Evolutionary conservation across 1,139 yeast species (phyloP), one percentile per base, ranked within the genome.

Genomic region (Meyerozyma sp.): DNA sequence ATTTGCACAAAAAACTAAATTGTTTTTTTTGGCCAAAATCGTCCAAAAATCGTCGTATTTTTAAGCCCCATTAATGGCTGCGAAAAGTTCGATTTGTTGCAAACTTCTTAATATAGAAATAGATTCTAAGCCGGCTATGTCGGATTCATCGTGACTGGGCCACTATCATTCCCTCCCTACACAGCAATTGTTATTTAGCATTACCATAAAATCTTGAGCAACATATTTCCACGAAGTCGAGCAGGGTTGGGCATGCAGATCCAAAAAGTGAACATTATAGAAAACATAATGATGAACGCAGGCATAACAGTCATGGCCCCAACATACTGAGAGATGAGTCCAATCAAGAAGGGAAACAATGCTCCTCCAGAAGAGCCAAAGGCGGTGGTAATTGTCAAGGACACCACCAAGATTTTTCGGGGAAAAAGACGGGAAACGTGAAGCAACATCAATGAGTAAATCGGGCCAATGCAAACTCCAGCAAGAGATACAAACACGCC

Each of bases 321-420:
- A 2, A 60, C 63, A 42, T 52, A 62, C 53, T 79, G 75, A n/a
- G 81, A 70, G 25, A 77, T 60, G 45, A 79, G 59, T 32, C 84
- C 84, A 26, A 77, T 73, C 18, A 79, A 43, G 49, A 80, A 79
- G n/a, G 84, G 84, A 49, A 79, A 70, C 3, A 78, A 52, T 2
- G 84, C 82, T 1, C 84, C 84, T 8, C 84, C 84, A 26, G 79
- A 70, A 2, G 81, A 72, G 1, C 84, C 84, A 59, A 79, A 77
- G 0, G 84, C 83, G 0, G 83, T 75, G 53, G 70, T 70, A 32
- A 80, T 70, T 1, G 83, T 78, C 45, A 79, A 56, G 0, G 81
- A 68, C 35, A 77, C 70, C 36, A 76, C 74, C 49, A 75, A 80
- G 43, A 78, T 77, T 54, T 73, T 77, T 46, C 82, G 58, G 1